phyloP scores from a whole-genome alignment of 805 yeast genomes.

The Hermanozyma aechmeae region DNA sequence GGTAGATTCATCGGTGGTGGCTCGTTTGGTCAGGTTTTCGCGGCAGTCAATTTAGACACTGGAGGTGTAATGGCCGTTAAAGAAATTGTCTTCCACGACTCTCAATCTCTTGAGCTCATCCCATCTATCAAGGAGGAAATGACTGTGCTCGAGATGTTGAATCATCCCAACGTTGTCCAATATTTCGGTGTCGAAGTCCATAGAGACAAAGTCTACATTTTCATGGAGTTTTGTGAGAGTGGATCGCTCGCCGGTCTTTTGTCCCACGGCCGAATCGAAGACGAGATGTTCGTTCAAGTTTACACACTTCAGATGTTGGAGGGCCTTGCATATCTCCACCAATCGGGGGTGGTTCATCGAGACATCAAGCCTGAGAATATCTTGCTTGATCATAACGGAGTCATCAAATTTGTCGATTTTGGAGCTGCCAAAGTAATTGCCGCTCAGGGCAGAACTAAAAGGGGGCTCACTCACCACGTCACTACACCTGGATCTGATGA shows the following conservation, averaged over 20 bases:
- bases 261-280: conserved; percentile 91
- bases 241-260: conserved; percentile 82
- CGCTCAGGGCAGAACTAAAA: conserved; percentile 41
- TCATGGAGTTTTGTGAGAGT: conserved; percentile 96
- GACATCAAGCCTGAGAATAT: conserved; percentile 96
- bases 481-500: neutral
- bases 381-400: conserved; percentile 81
- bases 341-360: conserved; percentile 90
- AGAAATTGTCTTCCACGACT: conserved; percentile 84
- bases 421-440: conserved; percentile 94
- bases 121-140: conserved; percentile 91
- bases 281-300: conserved; percentile 84
- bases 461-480: neutral
- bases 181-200: conserved; percentile 97
- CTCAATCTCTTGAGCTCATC: conserved; percentile 72
- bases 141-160: conserved; percentile 90
- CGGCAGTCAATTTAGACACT: conserved; percentile 85
- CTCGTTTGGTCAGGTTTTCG: conserved; percentile 88
- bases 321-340: conserved; percentile 90
- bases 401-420: conserved; percentile 91
- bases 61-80: conserved; percentile 97
- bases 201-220: conserved; percentile 86
- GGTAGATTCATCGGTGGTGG: conserved; percentile 93
- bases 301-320: conserved; percentile 89
- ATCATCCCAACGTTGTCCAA: conserved; percentile 94